Base-by-base conservation (phyloP, 2,329 filamentous ascomycete species). In the Chrysoporthe austroafricana region DNA sequence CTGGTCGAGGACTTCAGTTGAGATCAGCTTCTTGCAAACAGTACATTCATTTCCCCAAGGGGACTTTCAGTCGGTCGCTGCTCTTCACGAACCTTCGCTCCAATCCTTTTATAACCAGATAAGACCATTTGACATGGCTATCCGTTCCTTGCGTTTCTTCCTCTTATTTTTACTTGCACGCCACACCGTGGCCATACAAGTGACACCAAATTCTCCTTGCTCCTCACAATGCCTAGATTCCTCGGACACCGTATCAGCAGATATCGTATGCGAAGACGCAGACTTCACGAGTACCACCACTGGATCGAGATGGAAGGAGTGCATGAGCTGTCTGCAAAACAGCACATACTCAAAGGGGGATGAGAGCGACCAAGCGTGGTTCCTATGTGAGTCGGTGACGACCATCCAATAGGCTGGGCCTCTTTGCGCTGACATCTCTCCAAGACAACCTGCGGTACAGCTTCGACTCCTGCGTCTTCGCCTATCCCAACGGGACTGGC, bases 321-420 rank as follows among this genome's bases (percentile, higher is more conserved):
- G 85, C 72, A 77, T 87, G 74, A 80, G 75, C 48, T 88, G 85
- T 72, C 76, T 88, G 39, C 82, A 87, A 72, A 80, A 80, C 39
- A 87, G 85, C 75, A 79, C 78, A 11, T 86, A 81, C 69, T 73
- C 77, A 2, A 77, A 82, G 46, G 83, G 80, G 1, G 66, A 68
- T 7, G 84, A 87, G 75, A 86, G 76, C 65, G 85, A 88, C 70
- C 83, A 85, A 69, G 78, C 79, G 60, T 87, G 85, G 85, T 87
- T 87, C 69, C 71, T 87, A 56, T 86, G 85, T 87, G 79, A 77
- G 85, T 77, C 13, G 8, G 34, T 43, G n/a, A 11, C n/a, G 26
- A 26, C 58, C 32, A 48, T 2, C 1, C 5, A 2, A 14, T 21
- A 16, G 14, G 4, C 8, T 34, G 11, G 9, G 14, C 43, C 21